Conservation (phyloP, 2,329 filamentous ascomycete species). For the Alternaria sp. region DNA sequence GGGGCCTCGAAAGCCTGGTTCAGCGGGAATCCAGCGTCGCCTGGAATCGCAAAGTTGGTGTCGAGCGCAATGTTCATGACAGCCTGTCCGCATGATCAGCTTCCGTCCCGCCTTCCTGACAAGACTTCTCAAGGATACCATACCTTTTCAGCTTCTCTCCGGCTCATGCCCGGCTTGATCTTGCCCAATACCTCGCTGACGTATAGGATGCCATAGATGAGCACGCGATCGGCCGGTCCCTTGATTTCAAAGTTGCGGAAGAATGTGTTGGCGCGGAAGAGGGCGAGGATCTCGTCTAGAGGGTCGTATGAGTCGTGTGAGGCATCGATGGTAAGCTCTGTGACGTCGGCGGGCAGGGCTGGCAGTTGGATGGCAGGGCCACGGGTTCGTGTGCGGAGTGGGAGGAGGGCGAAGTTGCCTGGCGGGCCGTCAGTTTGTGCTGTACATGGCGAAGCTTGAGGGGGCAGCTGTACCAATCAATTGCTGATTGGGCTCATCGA, state of each 20-base stretch:
- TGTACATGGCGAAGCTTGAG: background rate
- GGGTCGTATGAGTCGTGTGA: slow-evolving; percentile 95
- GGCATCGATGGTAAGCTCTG: slow-evolving; percentile 71
- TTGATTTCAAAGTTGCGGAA: slow-evolving; percentile 99
- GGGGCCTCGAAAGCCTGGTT: slow-evolving; percentile 98
- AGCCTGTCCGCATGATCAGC: slow-evolving; percentile 61
- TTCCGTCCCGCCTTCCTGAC: slow-evolving; percentile 44
- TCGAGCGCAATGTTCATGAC: slow-evolving; percentile 92
- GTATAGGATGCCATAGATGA: slow-evolving; percentile 97
- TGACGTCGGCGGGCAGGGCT: slow-evolving; percentile 60
- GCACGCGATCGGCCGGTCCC: slow-evolving; percentile 88
- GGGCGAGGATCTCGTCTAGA: slow-evolving; percentile 87
- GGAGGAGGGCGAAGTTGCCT: slow-evolving; percentile 94
- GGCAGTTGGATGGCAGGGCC: slow-evolving; percentile 91
- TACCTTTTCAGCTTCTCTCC: slow-evolving; percentile 73
- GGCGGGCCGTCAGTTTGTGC: slow-evolving; percentile 1
- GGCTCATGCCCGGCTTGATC: slow-evolving; percentile 77
- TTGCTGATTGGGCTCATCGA: slow-evolving; percentile 76
- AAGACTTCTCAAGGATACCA: background rate
- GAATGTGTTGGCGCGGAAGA: slow-evolving; percentile 98
- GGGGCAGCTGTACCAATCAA: slow-evolving; percentile 62
- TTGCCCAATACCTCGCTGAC: slow-evolving; percentile 89
- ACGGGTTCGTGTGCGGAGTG: slow-evolving; percentile 91
- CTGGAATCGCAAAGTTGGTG: slow-evolving; percentile 90
- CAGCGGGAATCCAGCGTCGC: slow-evolving; percentile 89